phyloP scores from a whole-genome alignment of 371 early-diverging fungal genomes.

The Lichtheimia hyalospora region DNA sequence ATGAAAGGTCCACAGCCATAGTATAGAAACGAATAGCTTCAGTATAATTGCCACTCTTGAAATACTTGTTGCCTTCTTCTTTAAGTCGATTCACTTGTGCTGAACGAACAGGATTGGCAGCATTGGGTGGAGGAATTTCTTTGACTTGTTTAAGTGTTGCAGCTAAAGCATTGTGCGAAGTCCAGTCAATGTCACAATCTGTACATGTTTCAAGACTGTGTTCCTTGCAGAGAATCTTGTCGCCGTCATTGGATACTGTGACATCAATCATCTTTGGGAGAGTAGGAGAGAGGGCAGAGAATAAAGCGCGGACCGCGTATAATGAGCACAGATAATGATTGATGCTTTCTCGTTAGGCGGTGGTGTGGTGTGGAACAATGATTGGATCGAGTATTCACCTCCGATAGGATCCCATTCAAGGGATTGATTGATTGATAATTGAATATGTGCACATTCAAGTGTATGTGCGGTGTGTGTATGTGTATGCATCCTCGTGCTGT shows the following conservation, averaged over 20 bases:
- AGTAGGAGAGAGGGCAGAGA: not conserved
- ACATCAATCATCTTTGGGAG: conserved; percentile 12
- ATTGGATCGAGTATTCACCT: not conserved
- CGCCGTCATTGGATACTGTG: conserved; percentile 28
- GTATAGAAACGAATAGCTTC: conserved; percentile 75
- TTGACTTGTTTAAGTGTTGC: conserved; percentile 50
- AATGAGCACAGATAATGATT: no score
- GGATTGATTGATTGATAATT: no score
- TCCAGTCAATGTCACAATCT: conserved; percentile 50
- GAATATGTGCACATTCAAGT: no score
- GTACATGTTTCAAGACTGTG: conserved; percentile 50
- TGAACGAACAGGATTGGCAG: conserved; percentile 61
- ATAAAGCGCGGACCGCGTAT: not conserved
- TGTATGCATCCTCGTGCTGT: no score
- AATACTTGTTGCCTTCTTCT: conserved; percentile 74
- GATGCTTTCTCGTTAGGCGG: no score
- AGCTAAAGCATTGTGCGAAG: conserved; percentile 52
- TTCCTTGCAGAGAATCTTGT: conserved; percentile 46
- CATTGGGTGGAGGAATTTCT: conserved; percentile 72
- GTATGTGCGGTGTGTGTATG: no score
- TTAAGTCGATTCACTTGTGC: conserved; percentile 69
- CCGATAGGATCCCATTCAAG: no score
- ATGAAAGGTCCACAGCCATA: conserved; percentile 70
- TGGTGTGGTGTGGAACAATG: not conserved
- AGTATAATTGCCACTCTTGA: conserved; percentile 62